Evolutionary conservation across 306 rosid genomes (phyloP).

Genomic region (Cicer cuneatum): DNA sequence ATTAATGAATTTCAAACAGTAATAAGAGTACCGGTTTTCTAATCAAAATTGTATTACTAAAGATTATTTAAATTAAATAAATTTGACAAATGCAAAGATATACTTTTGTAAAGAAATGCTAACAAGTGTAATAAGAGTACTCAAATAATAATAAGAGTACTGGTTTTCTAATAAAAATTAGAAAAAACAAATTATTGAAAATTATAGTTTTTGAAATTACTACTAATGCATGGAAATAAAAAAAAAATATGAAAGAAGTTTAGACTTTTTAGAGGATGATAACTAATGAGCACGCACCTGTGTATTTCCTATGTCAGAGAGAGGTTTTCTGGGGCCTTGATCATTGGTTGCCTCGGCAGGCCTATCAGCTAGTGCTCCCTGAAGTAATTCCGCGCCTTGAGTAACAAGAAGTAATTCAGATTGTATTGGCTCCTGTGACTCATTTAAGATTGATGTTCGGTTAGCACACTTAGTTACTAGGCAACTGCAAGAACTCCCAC

Average conservation of each 20-base stretch:
- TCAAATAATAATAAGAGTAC: too few relatives aligned
- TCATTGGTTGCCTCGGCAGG: conserved; percentile 53
- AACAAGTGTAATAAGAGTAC: neutral
- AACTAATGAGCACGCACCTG: conserved; percentile 51
- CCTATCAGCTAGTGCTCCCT: conserved; percentile 67
- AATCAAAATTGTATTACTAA: too few relatives aligned
- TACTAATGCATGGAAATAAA: neutral
- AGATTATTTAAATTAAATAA: neutral
- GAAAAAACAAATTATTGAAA: neutral
- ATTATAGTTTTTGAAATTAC: neutral
- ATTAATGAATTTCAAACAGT: too few relatives aligned
- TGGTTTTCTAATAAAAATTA: neutral
- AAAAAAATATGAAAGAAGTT: neutral
- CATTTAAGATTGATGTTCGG: conserved; percentile 47
- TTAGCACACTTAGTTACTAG: conserved; percentile 64
- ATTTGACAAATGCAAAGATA: neutral
- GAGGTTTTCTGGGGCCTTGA: conserved; percentile 62
- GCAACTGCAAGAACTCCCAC: conserved; percentile 75
- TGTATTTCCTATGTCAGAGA: conserved; percentile 84
- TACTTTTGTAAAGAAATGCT: neutral
- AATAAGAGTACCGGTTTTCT: too few relatives aligned
- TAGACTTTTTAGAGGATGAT: neutral
- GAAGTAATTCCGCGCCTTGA: conserved; percentile 84
- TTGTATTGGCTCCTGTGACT: conserved; percentile 38
- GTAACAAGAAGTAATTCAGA: conserved; percentile 55